Evolutionary conservation across 2,329 filamentous ascomycete species (phyloP).

Genomic region (Talaromyces sp.): DNA sequence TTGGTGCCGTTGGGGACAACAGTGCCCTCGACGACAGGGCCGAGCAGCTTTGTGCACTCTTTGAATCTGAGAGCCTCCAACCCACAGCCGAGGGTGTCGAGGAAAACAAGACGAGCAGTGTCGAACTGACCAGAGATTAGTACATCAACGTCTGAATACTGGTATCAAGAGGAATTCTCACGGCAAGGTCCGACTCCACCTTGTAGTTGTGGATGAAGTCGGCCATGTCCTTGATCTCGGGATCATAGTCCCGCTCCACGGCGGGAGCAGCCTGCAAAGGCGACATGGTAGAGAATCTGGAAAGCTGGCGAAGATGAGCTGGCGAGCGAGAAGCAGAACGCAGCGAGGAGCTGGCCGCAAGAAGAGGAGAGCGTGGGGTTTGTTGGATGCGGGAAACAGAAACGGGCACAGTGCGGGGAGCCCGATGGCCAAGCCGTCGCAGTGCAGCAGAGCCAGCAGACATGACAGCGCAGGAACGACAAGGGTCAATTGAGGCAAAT

Average conservation of each 20-base stretch:
- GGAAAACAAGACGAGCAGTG: slow-evolving; percentile 91
- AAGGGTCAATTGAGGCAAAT: not conserved
- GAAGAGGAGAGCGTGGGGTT: slow-evolving; percentile 32
- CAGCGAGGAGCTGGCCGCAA: slow-evolving; percentile 14
- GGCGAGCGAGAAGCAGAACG: slow-evolving; percentile 17
- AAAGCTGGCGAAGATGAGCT: slow-evolving; percentile 12
- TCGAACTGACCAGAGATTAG: slow-evolving; percentile 55
- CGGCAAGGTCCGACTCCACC: slow-evolving; percentile 86
- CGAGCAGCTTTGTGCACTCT: slow-evolving; percentile 91
- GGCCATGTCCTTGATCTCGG: slow-evolving; percentile 92
- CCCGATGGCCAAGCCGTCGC: slow-evolving; percentile 37
- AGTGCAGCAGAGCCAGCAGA: slow-evolving; percentile 36
- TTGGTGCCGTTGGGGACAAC: slow-evolving; percentile 85
- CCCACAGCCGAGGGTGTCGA: slow-evolving; percentile 95
- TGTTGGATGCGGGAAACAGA: slow-evolving; percentile 39
- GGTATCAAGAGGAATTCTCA: slow-evolving; percentile 45
- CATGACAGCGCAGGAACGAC: slow-evolving; percentile 21
- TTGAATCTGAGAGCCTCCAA: slow-evolving; percentile 93
- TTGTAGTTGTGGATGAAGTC: slow-evolving; percentile 89
- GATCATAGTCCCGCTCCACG: slow-evolving; percentile 63
- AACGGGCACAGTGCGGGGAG: slow-evolving; percentile 37
- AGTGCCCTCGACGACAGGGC: slow-evolving; percentile 85
- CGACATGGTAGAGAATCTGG: slow-evolving; percentile 40
- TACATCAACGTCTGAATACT: not conserved
- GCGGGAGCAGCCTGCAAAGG: slow-evolving; percentile 31